Evolutionary conservation across 305 asterid species (phyloP).

Genomic region (Fraxinus baroniana): DNA sequence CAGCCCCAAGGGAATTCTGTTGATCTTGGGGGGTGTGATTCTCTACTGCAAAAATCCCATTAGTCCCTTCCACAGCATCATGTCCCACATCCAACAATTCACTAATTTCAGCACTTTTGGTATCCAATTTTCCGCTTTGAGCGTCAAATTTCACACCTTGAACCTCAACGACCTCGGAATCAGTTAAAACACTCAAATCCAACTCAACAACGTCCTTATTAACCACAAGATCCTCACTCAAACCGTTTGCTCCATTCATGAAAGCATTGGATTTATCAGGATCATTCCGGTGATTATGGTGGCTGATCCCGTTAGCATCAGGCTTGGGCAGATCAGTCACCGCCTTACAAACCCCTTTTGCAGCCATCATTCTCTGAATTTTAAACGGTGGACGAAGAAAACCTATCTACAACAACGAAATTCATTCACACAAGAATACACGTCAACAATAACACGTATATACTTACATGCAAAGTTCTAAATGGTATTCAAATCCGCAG

Average conservation of each 20-base stretch:
- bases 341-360: conserved; percentile 37
- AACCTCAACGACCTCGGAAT: conserved; percentile 1
- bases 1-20: conserved; percentile 4
- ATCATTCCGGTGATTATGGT: conserved; percentile 27
- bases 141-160: background rate
- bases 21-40: conserved; percentile 11
- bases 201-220: conserved; percentile 13
- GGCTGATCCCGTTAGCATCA: conserved; percentile 32
- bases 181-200: conserved; percentile 15
- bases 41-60: conserved; percentile 8
- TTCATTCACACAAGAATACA: background rate
- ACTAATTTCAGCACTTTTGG: conserved; percentile 14
- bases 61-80: conserved; percentile 20
- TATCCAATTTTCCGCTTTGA: conserved; percentile 18
- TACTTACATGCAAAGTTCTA: background rate
- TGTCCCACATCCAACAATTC: conserved; percentile 17
- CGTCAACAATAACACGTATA: background rate
- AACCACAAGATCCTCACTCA: conserved; percentile 16
- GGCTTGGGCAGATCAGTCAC: conserved; percentile 34
- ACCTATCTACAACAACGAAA: conserved; percentile 25
- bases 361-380: conserved; percentile 37
- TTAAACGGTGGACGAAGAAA: conserved; percentile 17
- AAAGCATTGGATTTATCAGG: conserved; percentile 47
- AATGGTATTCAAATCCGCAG: background rate
- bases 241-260: background rate